Evolutionary conservation across 805 yeast species (phyloP).

Genomic region (Suhomyces sp.): DNA sequence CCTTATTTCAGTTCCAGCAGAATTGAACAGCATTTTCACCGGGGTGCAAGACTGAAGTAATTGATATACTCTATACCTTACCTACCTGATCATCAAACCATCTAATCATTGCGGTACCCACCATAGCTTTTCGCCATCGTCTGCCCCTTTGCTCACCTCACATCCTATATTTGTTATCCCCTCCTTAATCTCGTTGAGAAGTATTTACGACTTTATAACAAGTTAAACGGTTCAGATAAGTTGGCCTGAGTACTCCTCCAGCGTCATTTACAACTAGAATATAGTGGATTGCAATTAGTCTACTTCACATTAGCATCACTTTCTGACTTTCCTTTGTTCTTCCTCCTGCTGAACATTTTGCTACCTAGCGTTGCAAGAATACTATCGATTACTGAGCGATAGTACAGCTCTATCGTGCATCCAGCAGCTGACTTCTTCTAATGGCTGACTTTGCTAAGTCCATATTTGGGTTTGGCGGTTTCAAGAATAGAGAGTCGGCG

Average conservation of each 20-base stretch:
- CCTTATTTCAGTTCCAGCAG: not conserved
- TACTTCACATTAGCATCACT: not conserved
- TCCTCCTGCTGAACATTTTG: not conserved
- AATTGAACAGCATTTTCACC: not conserved
- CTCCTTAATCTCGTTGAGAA: not conserved
- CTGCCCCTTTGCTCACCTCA: not conserved
- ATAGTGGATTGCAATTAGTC: not conserved
- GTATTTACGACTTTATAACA: not conserved
- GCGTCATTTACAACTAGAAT: not conserved
- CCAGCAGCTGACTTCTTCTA: not conserved
- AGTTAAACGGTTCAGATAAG: not conserved
- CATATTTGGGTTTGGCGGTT: slow-evolving; percentile 40
- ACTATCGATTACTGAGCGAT: not conserved
- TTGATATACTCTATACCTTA: not conserved
- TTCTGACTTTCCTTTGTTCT: not conserved
- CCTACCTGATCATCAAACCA: not conserved
- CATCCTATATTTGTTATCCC: not conserved
- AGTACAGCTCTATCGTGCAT: not conserved
- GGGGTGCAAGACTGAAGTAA: not conserved
- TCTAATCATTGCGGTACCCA: not conserved
- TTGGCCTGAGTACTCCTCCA: not conserved
- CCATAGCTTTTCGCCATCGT: not conserved
- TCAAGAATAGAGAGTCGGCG: slow-evolving; percentile 26
- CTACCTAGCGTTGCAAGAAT: not conserved
- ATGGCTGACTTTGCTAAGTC: slow-evolving; percentile 48